Conservation (phyloP, 495 filamentous ascomycete genomes). For the Tricharina praecox region DNA sequence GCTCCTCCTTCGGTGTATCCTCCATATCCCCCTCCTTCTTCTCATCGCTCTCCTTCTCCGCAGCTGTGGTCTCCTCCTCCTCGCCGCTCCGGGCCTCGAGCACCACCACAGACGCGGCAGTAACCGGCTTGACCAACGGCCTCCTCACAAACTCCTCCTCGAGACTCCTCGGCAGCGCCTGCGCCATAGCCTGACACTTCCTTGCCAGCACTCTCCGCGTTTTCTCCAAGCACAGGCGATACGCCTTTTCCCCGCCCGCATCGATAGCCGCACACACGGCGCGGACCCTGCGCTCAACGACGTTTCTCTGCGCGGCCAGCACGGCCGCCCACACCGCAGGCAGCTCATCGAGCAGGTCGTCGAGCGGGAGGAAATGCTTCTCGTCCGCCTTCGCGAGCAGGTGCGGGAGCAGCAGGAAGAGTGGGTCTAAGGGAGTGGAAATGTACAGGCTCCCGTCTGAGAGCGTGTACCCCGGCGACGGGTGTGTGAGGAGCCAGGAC, state of each 20-base stretch:
- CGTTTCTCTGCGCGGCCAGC: conserved; percentile 21
- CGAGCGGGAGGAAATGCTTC: conserved; percentile 53
- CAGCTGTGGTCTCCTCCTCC: conserved; percentile 31
- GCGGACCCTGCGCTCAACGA: conserved; percentile 38
- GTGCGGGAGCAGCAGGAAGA: conserved; percentile 69
- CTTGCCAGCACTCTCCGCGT: conserved; percentile 45
- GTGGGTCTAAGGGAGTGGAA: conserved; percentile 64
- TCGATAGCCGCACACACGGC: conserved; percentile 56
- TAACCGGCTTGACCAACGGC: conserved; percentile 49
- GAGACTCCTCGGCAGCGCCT: conserved; percentile 54
- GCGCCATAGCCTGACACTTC: conserved; percentile 57
- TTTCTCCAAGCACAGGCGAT: conserved; percentile 53
- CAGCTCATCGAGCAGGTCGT: conserved; percentile 60
- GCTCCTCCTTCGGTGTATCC: background rate
- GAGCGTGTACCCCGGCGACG: conserved; percentile 34
- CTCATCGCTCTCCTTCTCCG: conserved; percentile 48
- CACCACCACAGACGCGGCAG: background rate
- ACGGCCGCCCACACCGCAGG: conserved; percentile 30
- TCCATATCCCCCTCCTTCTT: conserved; percentile 13
- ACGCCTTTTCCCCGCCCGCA: conserved; percentile 66
- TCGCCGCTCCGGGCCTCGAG: conserved; percentile 1
- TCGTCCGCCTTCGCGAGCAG: conserved; percentile 32
- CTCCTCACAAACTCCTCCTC: conserved; percentile 70
- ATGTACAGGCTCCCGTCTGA: conserved; percentile 55
- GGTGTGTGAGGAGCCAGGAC: conserved; percentile 48